Evolutionary conservation across 1,139 yeast genomes (phyloP).

Genomic region (Casaregolazyma suthepensis): DNA sequence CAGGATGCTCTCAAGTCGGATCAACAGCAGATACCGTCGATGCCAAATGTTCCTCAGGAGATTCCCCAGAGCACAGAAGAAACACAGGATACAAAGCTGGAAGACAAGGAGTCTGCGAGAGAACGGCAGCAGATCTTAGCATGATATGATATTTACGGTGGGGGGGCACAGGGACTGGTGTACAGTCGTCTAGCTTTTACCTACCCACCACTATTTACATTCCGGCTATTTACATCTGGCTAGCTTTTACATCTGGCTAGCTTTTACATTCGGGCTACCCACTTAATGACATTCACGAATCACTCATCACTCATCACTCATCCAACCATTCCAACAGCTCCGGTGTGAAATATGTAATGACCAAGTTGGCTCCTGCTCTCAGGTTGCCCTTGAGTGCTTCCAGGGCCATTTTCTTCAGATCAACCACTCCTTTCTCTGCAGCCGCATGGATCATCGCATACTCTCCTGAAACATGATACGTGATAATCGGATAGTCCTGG

Average conservation of each 20-base stretch:
- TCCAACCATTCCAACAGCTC: constrained; percentile 91
- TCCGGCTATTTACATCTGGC: neutral
- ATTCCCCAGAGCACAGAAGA: constrained; percentile 18
- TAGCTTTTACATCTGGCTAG: too few relatives aligned
- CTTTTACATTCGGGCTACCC: too few relatives aligned
- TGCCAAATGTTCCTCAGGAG: constrained; percentile 22
- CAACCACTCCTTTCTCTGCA: constrained; percentile 91
- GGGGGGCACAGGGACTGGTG: too few relatives aligned
- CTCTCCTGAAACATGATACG: constrained; percentile 97
- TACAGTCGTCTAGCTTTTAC: too few relatives aligned
- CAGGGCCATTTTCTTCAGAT: constrained; percentile 80
- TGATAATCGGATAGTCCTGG: constrained; percentile 80
- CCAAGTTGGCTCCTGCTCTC: constrained; percentile 92
- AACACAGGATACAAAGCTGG: constrained; percentile 20
- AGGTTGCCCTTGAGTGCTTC: constrained; percentile 88
- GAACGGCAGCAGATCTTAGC: constrained; percentile 9
- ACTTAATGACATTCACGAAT: too few relatives aligned
- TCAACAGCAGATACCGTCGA: constrained; percentile 25
- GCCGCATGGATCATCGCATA: constrained; percentile 98
- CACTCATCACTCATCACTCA: constrained; percentile 1
- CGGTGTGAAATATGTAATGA: constrained; percentile 92
- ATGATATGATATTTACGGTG: neutral
- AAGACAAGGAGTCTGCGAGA: constrained; percentile 19
- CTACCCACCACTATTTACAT: neutral
- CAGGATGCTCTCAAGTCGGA: constrained; percentile 46